Evolutionary conservation across 2,329 filamentous ascomycete genomes (phyloP), one percentile per base, ranked within the genome.

Genomic region (Nothopassalora personata): DNA sequence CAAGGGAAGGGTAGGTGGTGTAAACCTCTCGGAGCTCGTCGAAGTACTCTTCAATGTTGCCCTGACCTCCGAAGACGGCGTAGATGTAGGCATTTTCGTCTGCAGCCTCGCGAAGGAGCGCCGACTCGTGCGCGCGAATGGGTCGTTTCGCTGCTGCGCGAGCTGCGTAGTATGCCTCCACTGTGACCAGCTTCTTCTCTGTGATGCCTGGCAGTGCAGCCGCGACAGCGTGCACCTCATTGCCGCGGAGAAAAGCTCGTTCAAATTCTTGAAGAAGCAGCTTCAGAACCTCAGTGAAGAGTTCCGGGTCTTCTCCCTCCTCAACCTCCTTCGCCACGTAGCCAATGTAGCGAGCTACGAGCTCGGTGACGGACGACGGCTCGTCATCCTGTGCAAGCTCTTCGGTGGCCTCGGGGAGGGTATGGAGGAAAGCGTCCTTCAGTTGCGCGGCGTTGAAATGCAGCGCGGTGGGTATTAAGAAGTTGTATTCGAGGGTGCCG

Each of bases 31-130:
- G 87, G 63, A 99, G 84, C 79, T 99, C 94, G 67, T 99, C 93
- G 71, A 99, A 99, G 78, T 99, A 99, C 78, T 99, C 95, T 77
- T 99, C 93, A 64, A 99, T 97, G 76, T 99, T 99, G 68, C 94
- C 94, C 75, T 99, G 94, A 6, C 94, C 94, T 60, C 94, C 94
- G 67, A 97, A 96, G 62, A 99, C 91, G 65, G 87, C 92, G 79
- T 96, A 99, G 60, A 99, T 84, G 68, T 85, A 87, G 56, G 92
- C 92, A 57, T 87, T 86, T 62, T 85, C 87, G 63, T 97, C 92
- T 50, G 89, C 86, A 9, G 91, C 91, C 53, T 94, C 93, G 67
- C 94, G 85, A 72, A 97, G 85, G 50, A 99, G 83, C 36, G 94
- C 95, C 45, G 95, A 97, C 73, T 96, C 90, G 74, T 99, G 93